Percentiles rank a stretch among this genome's conserved stretches.
These are phyloP conservation scores for Mucor circinelloides DNA, from an alignment of 371 early-diverging fungal genomes.

Conservation along the genomic window DNA sequence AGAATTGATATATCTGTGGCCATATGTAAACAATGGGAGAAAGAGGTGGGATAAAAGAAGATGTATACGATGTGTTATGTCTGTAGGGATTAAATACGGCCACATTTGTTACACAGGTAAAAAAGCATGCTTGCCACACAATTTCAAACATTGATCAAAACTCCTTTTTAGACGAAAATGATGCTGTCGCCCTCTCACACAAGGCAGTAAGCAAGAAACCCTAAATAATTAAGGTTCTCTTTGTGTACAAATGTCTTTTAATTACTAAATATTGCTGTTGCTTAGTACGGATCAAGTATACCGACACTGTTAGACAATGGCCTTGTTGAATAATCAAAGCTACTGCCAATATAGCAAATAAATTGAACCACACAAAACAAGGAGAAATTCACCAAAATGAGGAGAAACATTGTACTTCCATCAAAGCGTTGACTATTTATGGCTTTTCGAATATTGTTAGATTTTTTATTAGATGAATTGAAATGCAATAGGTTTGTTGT, in stretches of 20 bases:
- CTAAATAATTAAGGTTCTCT: neutral
- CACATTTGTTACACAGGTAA: neutral
- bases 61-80: neutral
- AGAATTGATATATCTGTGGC: neutral
- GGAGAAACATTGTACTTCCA: constrained; percentile 5
- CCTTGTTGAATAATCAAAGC: neutral
- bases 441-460: neutral
- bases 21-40: neutral
- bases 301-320: neutral
- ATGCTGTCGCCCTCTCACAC: too few relatives aligned
- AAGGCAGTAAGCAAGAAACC: too few relatives aligned
- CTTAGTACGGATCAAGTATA: neutral
- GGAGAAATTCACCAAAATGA: neutral
- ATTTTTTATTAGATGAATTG: neutral
- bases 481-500: neutral
- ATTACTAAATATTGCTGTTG: neutral
- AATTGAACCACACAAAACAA: neutral
- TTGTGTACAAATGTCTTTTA: neutral
- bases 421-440: constrained; percentile 9
- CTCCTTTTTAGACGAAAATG: neutral
- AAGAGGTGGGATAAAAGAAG: neutral
- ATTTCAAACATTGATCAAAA: neutral
- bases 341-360: neutral
- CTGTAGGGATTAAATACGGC: neutral
- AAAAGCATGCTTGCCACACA: neutral